A percentile compares a stretch with the other conserved stretches of the same genome.
Conservation (phyloP, 2,329 filamentous ascomycete genomes). For the Sphaceloma murrayae region DNA sequence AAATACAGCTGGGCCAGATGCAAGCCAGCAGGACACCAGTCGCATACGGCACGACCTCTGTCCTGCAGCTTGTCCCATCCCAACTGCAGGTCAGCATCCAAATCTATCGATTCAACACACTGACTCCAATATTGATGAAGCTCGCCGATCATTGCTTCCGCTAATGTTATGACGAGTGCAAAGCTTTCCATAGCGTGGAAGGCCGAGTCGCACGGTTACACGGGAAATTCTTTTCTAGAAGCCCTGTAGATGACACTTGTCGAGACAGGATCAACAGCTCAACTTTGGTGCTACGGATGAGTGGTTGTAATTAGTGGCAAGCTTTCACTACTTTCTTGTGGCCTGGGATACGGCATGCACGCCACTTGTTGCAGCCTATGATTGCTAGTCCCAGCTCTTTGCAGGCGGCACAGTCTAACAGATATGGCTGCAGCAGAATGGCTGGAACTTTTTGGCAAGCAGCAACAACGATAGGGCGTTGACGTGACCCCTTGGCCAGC, state of each 20-base stretch:
- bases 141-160: constrained; percentile 10
- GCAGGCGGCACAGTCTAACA: constrained; percentile 3
- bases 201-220: constrained; percentile 10
- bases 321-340: background rate
- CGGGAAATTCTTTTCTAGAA: constrained; percentile 3
- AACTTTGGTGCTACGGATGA: constrained; percentile 1
- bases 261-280: background rate
- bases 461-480: background rate
- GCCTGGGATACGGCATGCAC: constrained; percentile 4
- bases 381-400: background rate
- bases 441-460: constrained; percentile 5
- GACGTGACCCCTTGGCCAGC: constrained; percentile 3
- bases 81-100: too few relatives aligned
- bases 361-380: background rate
- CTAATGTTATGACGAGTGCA: constrained; percentile 8
- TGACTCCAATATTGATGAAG: too few relatives aligned
- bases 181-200: constrained; percentile 12
- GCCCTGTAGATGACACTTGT: constrained; percentile 9
- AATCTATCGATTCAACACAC: too few relatives aligned
- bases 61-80: too few relatives aligned
- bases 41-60: too few relatives aligned
- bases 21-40: background rate
- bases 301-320: background rate
- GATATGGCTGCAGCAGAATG: too few relatives aligned
- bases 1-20: background rate